Evolutionary conservation across 805 yeast species (phyloP).

Genomic region (Candida ovalis): DNA sequence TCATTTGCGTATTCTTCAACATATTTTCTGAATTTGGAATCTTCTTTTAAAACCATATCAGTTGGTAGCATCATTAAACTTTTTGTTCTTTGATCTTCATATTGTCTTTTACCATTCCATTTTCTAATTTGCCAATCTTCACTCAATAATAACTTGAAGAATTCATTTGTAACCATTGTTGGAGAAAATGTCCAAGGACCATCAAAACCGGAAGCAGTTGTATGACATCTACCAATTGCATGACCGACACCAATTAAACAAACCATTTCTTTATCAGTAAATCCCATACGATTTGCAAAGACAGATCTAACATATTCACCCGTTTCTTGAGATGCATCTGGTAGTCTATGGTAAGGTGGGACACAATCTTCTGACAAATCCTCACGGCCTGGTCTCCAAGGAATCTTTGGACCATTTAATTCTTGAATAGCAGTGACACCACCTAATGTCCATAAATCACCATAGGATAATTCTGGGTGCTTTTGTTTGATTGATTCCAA

Average conservation of each 20-base stretch:
- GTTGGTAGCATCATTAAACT: constrained; percentile 56
- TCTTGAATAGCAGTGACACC: constrained; percentile 63
- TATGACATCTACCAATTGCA: constrained; percentile 46
- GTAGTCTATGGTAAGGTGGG: constrained; percentile 49
- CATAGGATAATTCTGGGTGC: constrained; percentile 59
- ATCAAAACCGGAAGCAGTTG: constrained; percentile 67
- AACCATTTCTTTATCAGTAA: constrained; percentile 44
- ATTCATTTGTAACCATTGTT: constrained; percentile 70
- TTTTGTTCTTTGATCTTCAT: constrained; percentile 55
- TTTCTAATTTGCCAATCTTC: constrained; percentile 59
- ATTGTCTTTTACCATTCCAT: constrained; percentile 63
- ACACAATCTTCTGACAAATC: constrained; percentile 33
- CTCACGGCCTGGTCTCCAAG: constrained; percentile 51
- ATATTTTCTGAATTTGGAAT: constrained; percentile 40
- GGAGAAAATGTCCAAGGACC: constrained; percentile 91
- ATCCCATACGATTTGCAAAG: constrained; percentile 42
- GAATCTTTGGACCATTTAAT: constrained; percentile 59
- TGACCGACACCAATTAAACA: constrained; percentile 45
- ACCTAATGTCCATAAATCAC: constrained; percentile 71
- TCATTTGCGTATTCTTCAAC: constrained; percentile 48
- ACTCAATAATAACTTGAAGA: constrained; percentile 48
- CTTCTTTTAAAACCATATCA: constrained; percentile 51
- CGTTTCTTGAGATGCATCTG: constrained; percentile 44
- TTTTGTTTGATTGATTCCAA: constrained; percentile 50
- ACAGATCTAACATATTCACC: constrained; percentile 41